Evolutionary conservation across 441 rosid species (phyloP), one percentile per base, ranked within the genome.

Genomic region (Bruguiera hainesii): DNA sequence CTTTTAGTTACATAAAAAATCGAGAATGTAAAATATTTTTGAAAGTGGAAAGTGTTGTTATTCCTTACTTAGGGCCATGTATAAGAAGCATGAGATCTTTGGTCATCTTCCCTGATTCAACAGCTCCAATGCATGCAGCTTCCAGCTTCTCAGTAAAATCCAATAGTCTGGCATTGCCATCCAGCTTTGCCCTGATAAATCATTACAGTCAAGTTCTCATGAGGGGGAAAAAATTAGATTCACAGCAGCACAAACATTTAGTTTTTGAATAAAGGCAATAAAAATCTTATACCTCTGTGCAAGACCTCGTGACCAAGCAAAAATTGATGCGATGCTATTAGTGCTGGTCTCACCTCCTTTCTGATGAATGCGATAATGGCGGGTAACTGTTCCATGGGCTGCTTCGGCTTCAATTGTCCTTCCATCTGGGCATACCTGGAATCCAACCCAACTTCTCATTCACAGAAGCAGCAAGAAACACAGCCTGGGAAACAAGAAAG

Each of bases 261-360:
- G 10, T 20, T 20, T 21, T 20, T 53, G 58, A 53, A 53, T 23
- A 9, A 53, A 23, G 58, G 11, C 58, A 20, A 10, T n/a, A 20
- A 55, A 0, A 23, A 15, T 55, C 23, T 55, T 23, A 55, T 73
- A 88, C 97, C 98, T 89, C 68, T 94, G 98, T 59, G 89, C 85
- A 76, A 94, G 96, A 65, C 98, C 97, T 66, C 89, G 72, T 9
- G 98, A 79, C 98, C 97, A 94, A 69, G 98, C 96, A 81, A 94
- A 94, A 51, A 94, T 89, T 37, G 98, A 94, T 63, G 98, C 97
- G 66, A 91, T 89, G 85, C 97, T 94, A 79, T 94, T 94, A 56
- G 97, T 91, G 82, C 97, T 94, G 59, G 97, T 94, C 83, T 91
- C 97, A 50, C 93, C 92, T 63, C 97, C 97, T 78, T 85, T 91